phyloP scores from a whole-genome alignment of 2,329 filamentous ascomycete genomes.

The Ophiocordyceps australis region DNA sequence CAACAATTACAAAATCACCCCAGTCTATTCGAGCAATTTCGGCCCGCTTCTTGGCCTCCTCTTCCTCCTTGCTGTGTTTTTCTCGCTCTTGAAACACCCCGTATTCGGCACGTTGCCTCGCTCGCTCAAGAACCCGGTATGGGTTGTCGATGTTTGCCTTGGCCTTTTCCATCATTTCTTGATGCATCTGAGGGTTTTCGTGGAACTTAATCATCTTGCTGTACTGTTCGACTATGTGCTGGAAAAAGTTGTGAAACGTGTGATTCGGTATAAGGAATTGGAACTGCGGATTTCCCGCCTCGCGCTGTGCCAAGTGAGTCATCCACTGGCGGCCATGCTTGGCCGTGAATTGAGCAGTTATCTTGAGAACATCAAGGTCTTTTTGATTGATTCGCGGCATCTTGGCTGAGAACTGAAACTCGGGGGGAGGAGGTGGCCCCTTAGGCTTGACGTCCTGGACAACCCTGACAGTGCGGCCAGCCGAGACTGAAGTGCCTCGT shows the following conservation, averaged over 20 bases:
- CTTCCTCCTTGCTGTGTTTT: slow-evolving; percentile 76
- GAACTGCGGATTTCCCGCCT: slow-evolving; percentile 84
- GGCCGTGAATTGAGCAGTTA: slow-evolving; percentile 83
- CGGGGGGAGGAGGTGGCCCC: slow-evolving; percentile 68
- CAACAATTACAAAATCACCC: slow-evolving; percentile 93
- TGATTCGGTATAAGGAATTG: slow-evolving; percentile 92
- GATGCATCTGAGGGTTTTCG: slow-evolving; percentile 46
- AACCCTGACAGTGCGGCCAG: slow-evolving; percentile 52
- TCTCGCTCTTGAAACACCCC: slow-evolving; percentile 68
- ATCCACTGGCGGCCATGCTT: slow-evolving; percentile 87
- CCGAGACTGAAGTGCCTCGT: slow-evolving; percentile 59
- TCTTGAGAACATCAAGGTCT: slow-evolving; percentile 55
- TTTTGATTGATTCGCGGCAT: slow-evolving; percentile 96
- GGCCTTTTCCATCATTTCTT: slow-evolving; percentile 55
- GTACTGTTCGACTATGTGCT: slow-evolving; percentile 84
- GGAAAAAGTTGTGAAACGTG: slow-evolving; percentile 91
- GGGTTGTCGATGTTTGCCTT: slow-evolving; percentile 62
- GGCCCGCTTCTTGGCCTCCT: slow-evolving; percentile 62
- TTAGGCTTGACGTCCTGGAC: slow-evolving; percentile 44
- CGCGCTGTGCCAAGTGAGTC: slow-evolving; percentile 74
- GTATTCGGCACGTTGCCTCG: slow-evolving; percentile 77
- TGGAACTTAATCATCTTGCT: slow-evolving; percentile 58
- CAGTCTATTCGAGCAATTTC: slow-evolving; percentile 82
- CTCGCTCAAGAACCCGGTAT: slow-evolving; percentile 60
- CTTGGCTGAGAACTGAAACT: slow-evolving; percentile 84